phyloP scores from a whole-genome alignment of 345 rosid genomes.

The Salix exigua region DNA sequence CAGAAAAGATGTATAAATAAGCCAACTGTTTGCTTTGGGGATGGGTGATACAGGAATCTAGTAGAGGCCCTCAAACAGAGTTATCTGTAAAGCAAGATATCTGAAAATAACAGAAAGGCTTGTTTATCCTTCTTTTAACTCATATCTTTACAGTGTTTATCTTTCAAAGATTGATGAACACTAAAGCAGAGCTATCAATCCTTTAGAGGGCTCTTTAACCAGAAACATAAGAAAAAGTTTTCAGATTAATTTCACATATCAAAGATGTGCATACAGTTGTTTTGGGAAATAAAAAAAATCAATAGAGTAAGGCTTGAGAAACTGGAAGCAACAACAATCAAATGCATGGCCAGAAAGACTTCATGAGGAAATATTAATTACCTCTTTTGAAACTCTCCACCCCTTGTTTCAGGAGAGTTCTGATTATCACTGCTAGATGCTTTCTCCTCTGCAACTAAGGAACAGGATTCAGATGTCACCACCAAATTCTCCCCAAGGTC shows the following conservation, averaged over 20 bases:
- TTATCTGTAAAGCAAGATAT: neutral
- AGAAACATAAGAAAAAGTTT: neutral
- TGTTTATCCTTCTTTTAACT: neutral
- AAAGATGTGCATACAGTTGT: neutral
- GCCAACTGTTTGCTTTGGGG: neutral
- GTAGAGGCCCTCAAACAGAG: neutral
- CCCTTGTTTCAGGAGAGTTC: slow-evolving; percentile 39
- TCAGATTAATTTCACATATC: neutral
- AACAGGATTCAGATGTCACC: slow-evolving; percentile 73
- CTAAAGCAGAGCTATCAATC: neutral
- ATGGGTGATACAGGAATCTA: neutral
- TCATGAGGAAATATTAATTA: slow-evolving; percentile 21
- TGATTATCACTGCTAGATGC: slow-evolving; percentile 63
- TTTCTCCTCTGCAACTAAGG: slow-evolving; percentile 66
- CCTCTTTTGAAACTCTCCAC: slow-evolving; percentile 52
- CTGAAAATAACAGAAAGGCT: neutral
- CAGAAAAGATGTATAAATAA: neutral
- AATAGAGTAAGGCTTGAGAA: slow-evolving; percentile 1
- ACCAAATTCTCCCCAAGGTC: slow-evolving; percentile 41
- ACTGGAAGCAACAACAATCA: neutral
- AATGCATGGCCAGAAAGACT: neutral
- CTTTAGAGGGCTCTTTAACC: neutral
- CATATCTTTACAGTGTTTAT: neutral
- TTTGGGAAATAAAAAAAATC: neutral
- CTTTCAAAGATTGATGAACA: neutral